Percentiles rank a stretch among this genome's conserved stretches.
Evolutionary conservation across 2,329 filamentous ascomycete genomes (phyloP).

Genomic region (Aspergillus amoenus): DNA sequence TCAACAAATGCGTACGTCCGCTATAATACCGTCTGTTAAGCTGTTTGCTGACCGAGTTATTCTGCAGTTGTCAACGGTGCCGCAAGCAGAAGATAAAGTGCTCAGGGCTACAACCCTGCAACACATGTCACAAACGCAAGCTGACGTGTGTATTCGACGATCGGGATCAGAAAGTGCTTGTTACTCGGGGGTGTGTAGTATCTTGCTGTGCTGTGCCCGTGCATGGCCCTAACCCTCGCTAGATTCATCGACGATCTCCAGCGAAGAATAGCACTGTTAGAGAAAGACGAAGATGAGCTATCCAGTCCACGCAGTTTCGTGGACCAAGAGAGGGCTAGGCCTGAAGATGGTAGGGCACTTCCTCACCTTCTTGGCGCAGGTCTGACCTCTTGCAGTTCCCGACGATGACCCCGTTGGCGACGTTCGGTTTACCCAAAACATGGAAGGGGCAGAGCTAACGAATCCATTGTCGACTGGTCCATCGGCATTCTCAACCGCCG

Average conservation of each 20-base stretch:
- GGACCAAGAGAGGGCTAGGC: constrained; percentile 17
- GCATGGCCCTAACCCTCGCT: background rate
- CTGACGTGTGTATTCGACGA: constrained; percentile 46
- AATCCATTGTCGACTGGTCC: constrained; percentile 46
- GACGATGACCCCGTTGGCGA: constrained; percentile 13
- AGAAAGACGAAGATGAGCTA: constrained; percentile 17
- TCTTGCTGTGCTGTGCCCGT: background rate
- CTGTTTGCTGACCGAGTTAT: background rate
- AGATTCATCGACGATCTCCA: constrained; percentile 42
- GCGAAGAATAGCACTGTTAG: constrained; percentile 26
- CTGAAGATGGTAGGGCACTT: constrained; percentile 18
- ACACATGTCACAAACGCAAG: constrained; percentile 46
- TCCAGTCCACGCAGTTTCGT: constrained; percentile 19
- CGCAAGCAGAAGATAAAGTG: constrained; percentile 50
- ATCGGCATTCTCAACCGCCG: constrained; percentile 44
- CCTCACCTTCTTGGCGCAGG: background rate
- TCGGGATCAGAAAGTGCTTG: constrained; percentile 50
- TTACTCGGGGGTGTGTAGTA: constrained; percentile 46
- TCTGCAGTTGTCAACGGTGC: constrained; percentile 44
- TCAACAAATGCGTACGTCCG: constrained; percentile 33
- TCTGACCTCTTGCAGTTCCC: constrained; percentile 15
- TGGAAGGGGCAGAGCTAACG: constrained; percentile 36
- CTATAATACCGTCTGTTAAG: background rate
- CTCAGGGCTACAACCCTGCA: constrained; percentile 44
- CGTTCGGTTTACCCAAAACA: constrained; percentile 15